A percentile compares a stretch with the other conserved stretches of the same genome.
phyloP scores from a whole-genome alignment of 2,329 filamentous ascomycete genomes.

The Tolypocladium cylindrosporum region DNA sequence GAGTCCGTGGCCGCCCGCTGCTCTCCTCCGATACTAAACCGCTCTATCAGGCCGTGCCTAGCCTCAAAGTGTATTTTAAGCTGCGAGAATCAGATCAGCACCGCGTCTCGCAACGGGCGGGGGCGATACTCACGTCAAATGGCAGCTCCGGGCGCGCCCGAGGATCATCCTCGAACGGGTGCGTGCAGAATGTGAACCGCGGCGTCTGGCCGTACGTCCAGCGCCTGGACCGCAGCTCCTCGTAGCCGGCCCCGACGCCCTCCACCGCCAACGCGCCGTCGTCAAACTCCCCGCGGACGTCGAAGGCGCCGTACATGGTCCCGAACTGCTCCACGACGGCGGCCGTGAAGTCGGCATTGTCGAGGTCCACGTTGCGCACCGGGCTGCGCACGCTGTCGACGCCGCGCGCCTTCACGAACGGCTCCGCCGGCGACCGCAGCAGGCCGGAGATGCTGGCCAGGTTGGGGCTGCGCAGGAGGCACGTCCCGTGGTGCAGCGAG shows the following conservation, averaged over 20 bases:
- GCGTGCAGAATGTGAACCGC: constrained; percentile 62
- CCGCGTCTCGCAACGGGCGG: background rate
- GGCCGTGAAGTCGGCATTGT: constrained; percentile 32
- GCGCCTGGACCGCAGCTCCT: constrained; percentile 40
- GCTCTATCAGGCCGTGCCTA: constrained; percentile 25
- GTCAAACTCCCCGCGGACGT: constrained; percentile 32
- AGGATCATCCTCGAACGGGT: constrained; percentile 48
- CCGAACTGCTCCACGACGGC: constrained; percentile 58
- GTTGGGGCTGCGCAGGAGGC: constrained; percentile 69
- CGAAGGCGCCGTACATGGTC: constrained; percentile 47
- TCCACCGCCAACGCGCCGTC: constrained; percentile 36
- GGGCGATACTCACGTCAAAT: constrained; percentile 25
- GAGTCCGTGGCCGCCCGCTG: background rate
- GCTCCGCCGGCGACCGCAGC: constrained; percentile 67
- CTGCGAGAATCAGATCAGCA: constrained; percentile 9
- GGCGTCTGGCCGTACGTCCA: constrained; percentile 87
- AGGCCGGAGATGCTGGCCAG: constrained; percentile 58
- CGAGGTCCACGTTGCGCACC: constrained; percentile 66
- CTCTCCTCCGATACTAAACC: constrained; percentile 15
- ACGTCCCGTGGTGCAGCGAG: constrained; percentile 88
- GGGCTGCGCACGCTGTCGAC: constrained; percentile 86
- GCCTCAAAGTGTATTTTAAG: constrained; percentile 24
- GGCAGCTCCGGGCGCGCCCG: constrained; percentile 42
- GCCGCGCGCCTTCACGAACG: constrained; percentile 69
- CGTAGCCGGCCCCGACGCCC: constrained; percentile 31